phyloP scores from a whole-genome alignment of 2,329 filamentous ascomycete species.

The Venturia oleaginea region DNA sequence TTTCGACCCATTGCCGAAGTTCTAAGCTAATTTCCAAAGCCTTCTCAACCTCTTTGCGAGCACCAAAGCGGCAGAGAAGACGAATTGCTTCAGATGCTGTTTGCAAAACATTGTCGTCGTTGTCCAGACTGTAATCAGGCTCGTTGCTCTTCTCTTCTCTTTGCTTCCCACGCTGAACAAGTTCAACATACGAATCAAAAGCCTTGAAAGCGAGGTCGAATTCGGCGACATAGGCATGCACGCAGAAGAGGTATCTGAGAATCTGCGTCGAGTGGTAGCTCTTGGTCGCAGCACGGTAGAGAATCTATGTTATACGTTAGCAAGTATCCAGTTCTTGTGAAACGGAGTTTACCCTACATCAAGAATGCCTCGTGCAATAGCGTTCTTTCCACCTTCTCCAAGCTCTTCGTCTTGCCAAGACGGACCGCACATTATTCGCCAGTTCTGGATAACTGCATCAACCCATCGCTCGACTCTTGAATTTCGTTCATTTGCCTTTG shows the following conservation, averaged over 20 bases:
- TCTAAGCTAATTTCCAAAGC: conserved; percentile 61
- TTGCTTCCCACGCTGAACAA: conserved; percentile 77
- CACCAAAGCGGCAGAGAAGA: conserved; percentile 74
- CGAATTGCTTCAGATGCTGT: conserved; percentile 74
- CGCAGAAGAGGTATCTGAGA: conserved; percentile 73
- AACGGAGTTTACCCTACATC: conserved; percentile 40
- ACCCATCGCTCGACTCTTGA: conserved; percentile 76
- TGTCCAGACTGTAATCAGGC: conserved; percentile 62
- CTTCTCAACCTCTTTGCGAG: conserved; percentile 64
- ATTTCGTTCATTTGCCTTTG: conserved; percentile 70
- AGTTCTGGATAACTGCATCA: conserved; percentile 71
- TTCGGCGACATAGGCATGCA: conserved; percentile 80
- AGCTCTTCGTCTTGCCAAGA: conserved; percentile 75
- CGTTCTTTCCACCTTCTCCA: conserved; percentile 69
- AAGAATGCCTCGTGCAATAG: conserved; percentile 65
- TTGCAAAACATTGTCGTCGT: conserved; percentile 65
- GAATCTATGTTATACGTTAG: conserved; percentile 42
- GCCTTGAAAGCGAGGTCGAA: conserved; percentile 88
- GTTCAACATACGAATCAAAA: conserved; percentile 83
- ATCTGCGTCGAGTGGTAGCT: conserved; percentile 93
- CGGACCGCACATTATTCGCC: conserved; percentile 70
- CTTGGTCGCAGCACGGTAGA: conserved; percentile 85
- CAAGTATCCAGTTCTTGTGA: background rate
- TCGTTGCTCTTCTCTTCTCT: conserved; percentile 68
- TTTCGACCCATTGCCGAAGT: conserved; percentile 62